Evolutionary conservation across 2,329 filamentous ascomycete genomes (phyloP).

Genomic region (Annulohypoxylon truncatum): DNA sequence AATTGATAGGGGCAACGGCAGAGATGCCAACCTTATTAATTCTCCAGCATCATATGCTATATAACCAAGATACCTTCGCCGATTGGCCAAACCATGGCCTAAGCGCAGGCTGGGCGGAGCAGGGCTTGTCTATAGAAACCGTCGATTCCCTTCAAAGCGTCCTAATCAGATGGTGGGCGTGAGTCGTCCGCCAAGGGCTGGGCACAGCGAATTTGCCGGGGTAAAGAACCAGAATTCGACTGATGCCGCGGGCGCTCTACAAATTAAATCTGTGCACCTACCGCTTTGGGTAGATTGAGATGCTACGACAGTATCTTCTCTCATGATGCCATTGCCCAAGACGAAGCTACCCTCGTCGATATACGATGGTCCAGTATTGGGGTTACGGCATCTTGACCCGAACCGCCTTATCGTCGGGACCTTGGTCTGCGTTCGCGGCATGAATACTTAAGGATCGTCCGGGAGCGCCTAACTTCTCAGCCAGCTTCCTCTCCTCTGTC

Average conservation of each 20-base stretch:
- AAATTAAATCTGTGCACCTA: constrained; percentile 44
- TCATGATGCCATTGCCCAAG: constrained; percentile 41
- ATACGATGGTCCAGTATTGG: constrained; percentile 25
- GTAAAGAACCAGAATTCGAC: constrained; percentile 29
- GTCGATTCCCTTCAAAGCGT: constrained; percentile 21
- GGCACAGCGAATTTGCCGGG: constrained; percentile 38
- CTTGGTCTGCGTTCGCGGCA: background rate
- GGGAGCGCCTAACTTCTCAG: background rate
- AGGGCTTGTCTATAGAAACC: constrained; percentile 12
- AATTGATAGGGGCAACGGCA: constrained; percentile 36
- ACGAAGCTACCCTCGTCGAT: constrained; percentile 30
- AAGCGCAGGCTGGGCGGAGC: constrained; percentile 24
- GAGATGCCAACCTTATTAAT: constrained; percentile 29
- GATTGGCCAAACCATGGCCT: constrained; percentile 24
- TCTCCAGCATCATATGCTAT: constrained; percentile 21
- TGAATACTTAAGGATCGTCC: constrained; percentile 30
- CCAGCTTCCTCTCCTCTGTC: constrained; percentile 2
- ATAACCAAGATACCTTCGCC: constrained; percentile 12
- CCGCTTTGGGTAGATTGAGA: constrained; percentile 45
- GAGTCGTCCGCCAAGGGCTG: constrained; percentile 34
- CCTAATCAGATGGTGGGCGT: constrained; percentile 28
- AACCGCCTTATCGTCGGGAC: constrained; percentile 21
- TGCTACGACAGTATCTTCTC: constrained; percentile 46
- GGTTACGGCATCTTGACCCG: constrained; percentile 30
- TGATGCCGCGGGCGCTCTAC: constrained; percentile 37